These are phyloP conservation scores for Zasmidium citrigriseum DNA, from an alignment of 2,329 filamentous ascomycete species.

Conservation along the genomic window DNA sequence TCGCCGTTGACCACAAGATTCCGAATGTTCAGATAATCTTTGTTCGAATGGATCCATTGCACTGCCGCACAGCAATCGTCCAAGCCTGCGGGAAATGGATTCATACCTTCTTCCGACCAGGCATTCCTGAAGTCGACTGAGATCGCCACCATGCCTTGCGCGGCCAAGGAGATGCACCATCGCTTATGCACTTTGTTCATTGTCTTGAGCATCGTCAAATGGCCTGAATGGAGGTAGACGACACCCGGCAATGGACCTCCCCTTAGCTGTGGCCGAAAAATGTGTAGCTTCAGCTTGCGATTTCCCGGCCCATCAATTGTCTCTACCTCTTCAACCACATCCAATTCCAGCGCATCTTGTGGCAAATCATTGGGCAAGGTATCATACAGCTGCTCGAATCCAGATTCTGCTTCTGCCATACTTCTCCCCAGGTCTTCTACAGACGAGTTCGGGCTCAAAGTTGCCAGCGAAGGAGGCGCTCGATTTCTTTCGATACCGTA, in stretches of 20 bases:
- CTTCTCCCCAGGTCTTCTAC: slow-evolving; percentile 5
- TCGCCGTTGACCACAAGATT: slow-evolving; percentile 33
- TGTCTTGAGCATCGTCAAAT: slow-evolving; percentile 23
- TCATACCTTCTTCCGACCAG: slow-evolving; percentile 19
- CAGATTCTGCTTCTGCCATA: slow-evolving; percentile 1
- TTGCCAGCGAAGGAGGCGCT: slow-evolving; percentile 5
- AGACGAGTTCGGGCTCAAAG: slow-evolving; percentile 1
- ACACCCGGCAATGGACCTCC: slow-evolving; percentile 20
- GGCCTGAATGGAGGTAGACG: slow-evolving; percentile 31
- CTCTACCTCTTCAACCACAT: background rate
- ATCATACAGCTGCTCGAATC: slow-evolving; percentile 71
- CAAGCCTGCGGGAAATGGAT: slow-evolving; percentile 28
- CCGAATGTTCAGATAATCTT: slow-evolving; percentile 21
- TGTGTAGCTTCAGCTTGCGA: slow-evolving; percentile 18
- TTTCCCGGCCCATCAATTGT: slow-evolving; percentile 9
- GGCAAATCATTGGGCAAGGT: slow-evolving; percentile 43
- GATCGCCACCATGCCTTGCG: slow-evolving; percentile 24
- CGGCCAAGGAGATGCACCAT: slow-evolving; percentile 25
- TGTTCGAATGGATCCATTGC: slow-evolving; percentile 22
- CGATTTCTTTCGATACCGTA: slow-evolving; percentile 8
- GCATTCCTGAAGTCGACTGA: slow-evolving; percentile 36
- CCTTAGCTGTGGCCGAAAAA: slow-evolving; percentile 10
- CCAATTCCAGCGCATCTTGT: background rate
- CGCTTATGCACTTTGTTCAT: slow-evolving; percentile 18
- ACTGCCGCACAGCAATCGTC: slow-evolving; percentile 30